Evolutionary conservation across 78 protist genomes (phyloP), one percentile per base, ranked within the genome.

Genomic region (Cavenderia fasciculata): DNA sequence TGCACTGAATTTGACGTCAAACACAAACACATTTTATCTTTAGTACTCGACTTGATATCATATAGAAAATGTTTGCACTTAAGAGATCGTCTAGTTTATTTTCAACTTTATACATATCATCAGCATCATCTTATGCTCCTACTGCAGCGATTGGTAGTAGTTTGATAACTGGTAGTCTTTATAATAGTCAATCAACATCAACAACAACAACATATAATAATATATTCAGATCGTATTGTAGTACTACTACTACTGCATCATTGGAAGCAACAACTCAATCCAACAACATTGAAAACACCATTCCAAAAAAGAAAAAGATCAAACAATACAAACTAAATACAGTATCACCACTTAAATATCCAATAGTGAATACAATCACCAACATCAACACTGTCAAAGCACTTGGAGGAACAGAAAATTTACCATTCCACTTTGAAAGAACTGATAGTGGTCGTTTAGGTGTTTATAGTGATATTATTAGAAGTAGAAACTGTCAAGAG

Each of bases 391-490:
- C n/a, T 2, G 40, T 12, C 38, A 27, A 56, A 25, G 74, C 86
- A 76, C 2, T 2, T 7, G 75, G 75, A 46, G 59, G 29, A 6
- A 69, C 40, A 3, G 59, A 69, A 1, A 19, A 61, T 11, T n/a
- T 76, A 6, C 86, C 86, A 62, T 76, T 76, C 73, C 46, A 41
- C 68, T 65, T 76, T 43, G 56, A 76, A 10, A 59, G 86, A 76
- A 76, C 86, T 46, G n/a, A n/a, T 38, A 43, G 27, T n/a, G 86
- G 72, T 62, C 41, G 34, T 47, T 34, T 76, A 34, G 74, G 74
- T 21, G 54, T 76, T 31, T 76, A 76, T 54, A 16, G 74, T 46
- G 86, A 76, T 12, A 14, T 43, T 14, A 25, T 76, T n/a, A 44
- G 86, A 47, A n/a, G 72, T 34, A 25, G 47, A 2, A 76, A 33